phyloP scores from a whole-genome alignment of 768 basidiomycete genomes.

The Boletus rubescentipes region DNA sequence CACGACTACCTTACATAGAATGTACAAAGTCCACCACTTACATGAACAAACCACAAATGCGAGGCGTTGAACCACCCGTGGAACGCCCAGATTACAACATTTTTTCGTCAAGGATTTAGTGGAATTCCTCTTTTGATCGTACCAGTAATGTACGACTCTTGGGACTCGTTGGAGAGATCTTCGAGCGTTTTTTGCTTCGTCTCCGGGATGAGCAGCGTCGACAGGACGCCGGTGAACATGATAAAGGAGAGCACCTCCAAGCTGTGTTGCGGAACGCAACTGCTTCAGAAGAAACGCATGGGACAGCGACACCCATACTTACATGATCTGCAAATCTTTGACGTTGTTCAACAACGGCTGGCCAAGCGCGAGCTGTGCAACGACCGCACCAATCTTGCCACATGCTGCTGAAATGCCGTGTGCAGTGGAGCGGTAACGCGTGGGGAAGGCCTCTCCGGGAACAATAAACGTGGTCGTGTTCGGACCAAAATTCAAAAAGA shows the following conservation, averaged over 20 bases:
- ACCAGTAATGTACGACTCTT: constrained; percentile 53
- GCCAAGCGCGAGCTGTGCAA: constrained; percentile 75
- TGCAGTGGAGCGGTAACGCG: constrained; percentile 67
- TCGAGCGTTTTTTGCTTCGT: constrained; percentile 67
- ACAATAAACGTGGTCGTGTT: constrained; percentile 72
- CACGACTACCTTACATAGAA: not conserved
- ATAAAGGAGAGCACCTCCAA: constrained; percentile 78
- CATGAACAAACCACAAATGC: not conserved
- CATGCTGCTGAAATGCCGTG: constrained; percentile 76
- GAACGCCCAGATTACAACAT: not conserved
- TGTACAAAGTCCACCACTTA: not conserved
- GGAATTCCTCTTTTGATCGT: constrained; percentile 17
- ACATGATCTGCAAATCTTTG: constrained; percentile 66
- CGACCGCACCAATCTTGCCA: constrained; percentile 75
- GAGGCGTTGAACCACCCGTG: no score
- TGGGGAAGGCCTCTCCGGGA: constrained; percentile 78
- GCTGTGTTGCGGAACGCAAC: constrained; percentile 30
- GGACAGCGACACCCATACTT: constrained; percentile 25
- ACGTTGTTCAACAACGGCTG: constrained; percentile 54
- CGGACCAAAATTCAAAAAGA: constrained; percentile 19
- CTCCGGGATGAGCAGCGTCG: constrained; percentile 81
- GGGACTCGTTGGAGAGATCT: constrained; percentile 69
- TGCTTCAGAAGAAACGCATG: constrained; percentile 1
- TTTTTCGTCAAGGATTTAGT: not conserved
- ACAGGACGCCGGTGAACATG: constrained; percentile 82